Conservation (phyloP, 768 basidiomycete species). For the Tricholoma hemisulphureum region DNA sequence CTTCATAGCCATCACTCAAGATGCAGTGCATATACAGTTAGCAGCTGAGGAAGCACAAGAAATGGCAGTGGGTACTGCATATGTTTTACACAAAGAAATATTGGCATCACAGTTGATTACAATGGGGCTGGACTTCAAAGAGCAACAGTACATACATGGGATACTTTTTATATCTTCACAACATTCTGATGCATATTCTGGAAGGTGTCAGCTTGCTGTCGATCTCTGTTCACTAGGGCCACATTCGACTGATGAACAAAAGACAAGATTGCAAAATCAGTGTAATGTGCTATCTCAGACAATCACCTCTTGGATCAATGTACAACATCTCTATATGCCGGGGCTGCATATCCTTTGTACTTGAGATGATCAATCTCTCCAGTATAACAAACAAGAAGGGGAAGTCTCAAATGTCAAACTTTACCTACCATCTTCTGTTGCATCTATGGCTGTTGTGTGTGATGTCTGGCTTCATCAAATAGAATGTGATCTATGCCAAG, state of each 20-base stretch:
- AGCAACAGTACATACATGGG: constrained; percentile 3
- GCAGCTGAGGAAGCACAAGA: constrained; percentile 4
- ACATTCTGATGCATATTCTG: neutral
- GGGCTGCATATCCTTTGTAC: neutral
- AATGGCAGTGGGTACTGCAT: constrained; percentile 3
- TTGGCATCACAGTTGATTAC: constrained; percentile 6
- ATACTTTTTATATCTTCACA: neutral
- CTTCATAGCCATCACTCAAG: neutral
- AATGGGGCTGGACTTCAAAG: constrained; percentile 9
- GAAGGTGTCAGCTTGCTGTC: neutral
- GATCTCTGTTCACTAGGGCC: neutral
- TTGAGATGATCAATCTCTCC: neutral
- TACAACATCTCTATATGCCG: constrained; percentile 4
- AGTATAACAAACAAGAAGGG: neutral
- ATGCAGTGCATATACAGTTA: neutral
- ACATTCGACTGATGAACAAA: neutral
- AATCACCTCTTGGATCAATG: constrained; percentile 2
- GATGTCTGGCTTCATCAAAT: neutral
- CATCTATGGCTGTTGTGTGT: neutral
- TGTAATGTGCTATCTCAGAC: neutral
- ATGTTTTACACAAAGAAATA: constrained; percentile 3
- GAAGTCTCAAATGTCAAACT: neutral
- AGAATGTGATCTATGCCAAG: neutral
- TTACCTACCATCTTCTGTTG: neutral
- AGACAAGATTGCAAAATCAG: neutral